phyloP scores from a whole-genome alignment of 2,329 filamentous ascomycete species.

The Penicillium sp. region DNA sequence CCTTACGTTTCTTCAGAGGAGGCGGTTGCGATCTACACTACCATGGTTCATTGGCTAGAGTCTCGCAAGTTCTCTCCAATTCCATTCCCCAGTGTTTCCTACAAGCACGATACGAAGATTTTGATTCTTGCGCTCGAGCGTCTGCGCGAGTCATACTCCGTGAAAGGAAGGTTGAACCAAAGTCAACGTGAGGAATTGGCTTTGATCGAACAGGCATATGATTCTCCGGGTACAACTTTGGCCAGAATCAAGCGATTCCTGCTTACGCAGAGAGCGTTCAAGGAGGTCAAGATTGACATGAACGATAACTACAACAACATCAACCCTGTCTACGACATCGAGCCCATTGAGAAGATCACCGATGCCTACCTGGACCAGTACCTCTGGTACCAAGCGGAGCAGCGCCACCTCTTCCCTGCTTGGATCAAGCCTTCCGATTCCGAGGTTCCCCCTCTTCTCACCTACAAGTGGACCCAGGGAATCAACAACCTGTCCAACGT shows the following conservation, averaged over 20 bases:
- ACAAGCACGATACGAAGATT: slow-evolving; percentile 99
- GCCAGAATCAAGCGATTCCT: slow-evolving; percentile 97
- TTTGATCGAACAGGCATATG: slow-evolving; percentile 96
- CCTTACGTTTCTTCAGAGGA: slow-evolving; percentile 98
- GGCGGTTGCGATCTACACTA: slow-evolving; percentile 97
- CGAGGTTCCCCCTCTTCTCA: slow-evolving; percentile 89
- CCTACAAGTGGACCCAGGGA: slow-evolving; percentile 98
- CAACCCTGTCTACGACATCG: slow-evolving; percentile 98
- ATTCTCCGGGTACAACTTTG: slow-evolving; percentile 92
- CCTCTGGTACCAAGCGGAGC: slow-evolving; percentile 98
- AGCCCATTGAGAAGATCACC: slow-evolving; percentile 99
- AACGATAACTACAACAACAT: slow-evolving; percentile 99
- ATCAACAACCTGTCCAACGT: slow-evolving; percentile 98
- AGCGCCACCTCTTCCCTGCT: slow-evolving; percentile 92
- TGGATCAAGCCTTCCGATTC: slow-evolving; percentile 99
- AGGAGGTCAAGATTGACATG: slow-evolving; percentile 99
- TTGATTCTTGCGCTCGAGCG: slow-evolving; percentile 92
- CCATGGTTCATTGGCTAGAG: slow-evolving; percentile 97
- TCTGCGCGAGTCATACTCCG: slow-evolving; percentile 91
- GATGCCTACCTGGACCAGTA: slow-evolving; percentile 99
- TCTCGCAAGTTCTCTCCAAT: slow-evolving; percentile 98
- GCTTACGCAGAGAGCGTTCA: slow-evolving; percentile 95
- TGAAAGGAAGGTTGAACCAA: slow-evolving; percentile 95
- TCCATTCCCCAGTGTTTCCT: slow-evolving; percentile 96
- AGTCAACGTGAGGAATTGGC: slow-evolving; percentile 96